Evolutionary conservation across 768 basidiomycete species (phyloP), one percentile per base, ranked within the genome.

Genomic region (Dentipellis fragilis): DNA sequence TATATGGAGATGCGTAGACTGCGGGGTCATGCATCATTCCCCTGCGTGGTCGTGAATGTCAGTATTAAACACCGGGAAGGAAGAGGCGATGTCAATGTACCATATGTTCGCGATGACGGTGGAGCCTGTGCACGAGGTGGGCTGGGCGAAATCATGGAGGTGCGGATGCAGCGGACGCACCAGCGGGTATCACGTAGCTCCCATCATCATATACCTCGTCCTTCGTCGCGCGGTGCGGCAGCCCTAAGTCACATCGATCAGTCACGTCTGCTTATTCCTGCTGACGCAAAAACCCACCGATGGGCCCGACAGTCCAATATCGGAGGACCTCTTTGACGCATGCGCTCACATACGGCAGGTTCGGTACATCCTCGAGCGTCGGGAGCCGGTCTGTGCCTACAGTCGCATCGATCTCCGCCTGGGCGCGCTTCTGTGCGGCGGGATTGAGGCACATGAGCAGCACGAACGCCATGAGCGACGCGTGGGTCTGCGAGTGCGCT

Each of bases 121-220:
- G 23, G 14, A 48, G 5, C 12, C 36, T 50, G 6, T n/a, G n/a
- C n/a, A n/a, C 4, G 19, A 4, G 4, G 29, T 51, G 7, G 14
- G n/a, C 5, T 4, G 22, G 29, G 16, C 22, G n/a, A 22, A 10
- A 14, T n/a, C n/a, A 10, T 14, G 2, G n/a, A 4, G 47, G 17
- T 14, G 47, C 5, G 16, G 29, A 16, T 34, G 16, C 23, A 10
- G 35, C 10, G 22, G 23, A 10, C 23, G 16, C 6, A 51, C 49
- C 49, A 1, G 56, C 49, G 5, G 64, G 60, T 14, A 63, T 46
- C 2, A 21, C 62, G 62, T 68, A 70, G 2, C 67, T 69, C n/a
- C n/a, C n/a, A n/a, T n/a, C n/a, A 0, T 71, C 56, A 54, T 75
- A 72, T 0, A 64, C 64, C 40, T 74, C 73, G 52, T 75, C 73